Base-by-base conservation (phyloP, 495 filamentous ascomycete genomes). In the Hypoxylon lenormandii region DNA sequence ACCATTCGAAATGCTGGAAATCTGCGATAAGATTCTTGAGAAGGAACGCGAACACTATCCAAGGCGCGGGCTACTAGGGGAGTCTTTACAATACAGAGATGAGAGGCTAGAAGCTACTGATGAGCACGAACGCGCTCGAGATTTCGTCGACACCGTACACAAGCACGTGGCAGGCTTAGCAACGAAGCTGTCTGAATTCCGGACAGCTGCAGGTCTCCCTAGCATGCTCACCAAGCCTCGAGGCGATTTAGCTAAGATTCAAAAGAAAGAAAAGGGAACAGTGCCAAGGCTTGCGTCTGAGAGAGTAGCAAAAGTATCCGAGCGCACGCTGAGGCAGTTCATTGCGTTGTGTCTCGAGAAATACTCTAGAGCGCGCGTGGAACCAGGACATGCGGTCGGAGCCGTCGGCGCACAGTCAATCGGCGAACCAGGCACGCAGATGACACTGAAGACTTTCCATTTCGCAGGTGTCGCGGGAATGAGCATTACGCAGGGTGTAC, bases 381-480 rank as follows among this genome's bases (percentile, higher is more conserved):
- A 98, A 75, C 92, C 95, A 6, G 96, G 96, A 3, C 94, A 97
- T 73, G 95, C 95, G 11, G 95, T 98, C n/a, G 95, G 96, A 57
- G 96, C 95, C 10, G 92, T 98, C 33, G 95, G 94, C 69, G 96
- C 96, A 12, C 96, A 98, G 79, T 97, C 93, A 26, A 98, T 98
- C 73, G 95, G 96, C 75, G 96, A 98, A 74, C 95, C 96, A 0
- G 95, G 96, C 76, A 98, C 96, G 3, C 96, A 98, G 79, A 98
- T 98, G 96, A 98, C 95, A 1, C 82, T 98, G 72, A 98, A 98
- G 81, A 98, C 95, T 77, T 98, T 98, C 89, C 95, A 98, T 90
- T 98, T 98, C 81, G 95, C 95, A 73, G 95, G 95, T 90, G 96
- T 98, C 65, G 96, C 94, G 21, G 93, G 93, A 73, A 97, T 98